Conservation (phyloP, 768 basidiomycete species). For the Leccinum imitatum region DNA sequence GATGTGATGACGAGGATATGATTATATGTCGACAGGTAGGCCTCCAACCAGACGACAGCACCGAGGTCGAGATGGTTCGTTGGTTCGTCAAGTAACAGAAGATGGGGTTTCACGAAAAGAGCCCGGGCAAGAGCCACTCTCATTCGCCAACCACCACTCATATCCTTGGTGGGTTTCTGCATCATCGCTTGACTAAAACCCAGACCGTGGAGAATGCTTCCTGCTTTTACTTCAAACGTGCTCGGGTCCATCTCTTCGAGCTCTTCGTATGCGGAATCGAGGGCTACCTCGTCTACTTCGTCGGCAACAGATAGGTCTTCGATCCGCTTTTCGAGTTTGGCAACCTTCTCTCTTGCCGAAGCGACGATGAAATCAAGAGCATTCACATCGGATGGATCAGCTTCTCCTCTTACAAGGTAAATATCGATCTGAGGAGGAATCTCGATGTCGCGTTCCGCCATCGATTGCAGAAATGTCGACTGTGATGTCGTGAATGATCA, state of each 20-base stretch:
- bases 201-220: constrained; percentile 95
- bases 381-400: constrained; percentile 91
- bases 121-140: constrained; percentile 95
- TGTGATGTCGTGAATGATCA: constrained; percentile 30
- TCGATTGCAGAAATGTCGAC: constrained; percentile 96
- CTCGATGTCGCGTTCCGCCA: constrained; percentile 92
- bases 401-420: constrained; percentile 94
- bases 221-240: constrained; percentile 95
- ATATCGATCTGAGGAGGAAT: constrained; percentile 97
- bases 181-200: constrained; percentile 92
- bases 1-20: constrained; percentile 97
- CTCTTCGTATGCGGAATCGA: constrained; percentile 92
- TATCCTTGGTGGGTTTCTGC: constrained; percentile 95
- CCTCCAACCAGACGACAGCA: constrained; percentile 98
- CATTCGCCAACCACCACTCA: constrained; percentile 99
- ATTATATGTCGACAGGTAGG: constrained; percentile 96
- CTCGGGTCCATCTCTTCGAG: constrained; percentile 94
- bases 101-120: constrained; percentile 93
- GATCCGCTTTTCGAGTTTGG: constrained; percentile 87
- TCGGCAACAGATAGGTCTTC: constrained; percentile 93
- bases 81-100: constrained; percentile 90
- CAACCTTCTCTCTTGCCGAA: constrained; percentile 91
- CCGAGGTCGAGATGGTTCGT: constrained; percentile 95
- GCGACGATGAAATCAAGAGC: constrained; percentile 97
- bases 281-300: constrained; percentile 80